Conservation (phyloP, 352 stramenopile species). For the Phytophthora pinifolia region DNA sequence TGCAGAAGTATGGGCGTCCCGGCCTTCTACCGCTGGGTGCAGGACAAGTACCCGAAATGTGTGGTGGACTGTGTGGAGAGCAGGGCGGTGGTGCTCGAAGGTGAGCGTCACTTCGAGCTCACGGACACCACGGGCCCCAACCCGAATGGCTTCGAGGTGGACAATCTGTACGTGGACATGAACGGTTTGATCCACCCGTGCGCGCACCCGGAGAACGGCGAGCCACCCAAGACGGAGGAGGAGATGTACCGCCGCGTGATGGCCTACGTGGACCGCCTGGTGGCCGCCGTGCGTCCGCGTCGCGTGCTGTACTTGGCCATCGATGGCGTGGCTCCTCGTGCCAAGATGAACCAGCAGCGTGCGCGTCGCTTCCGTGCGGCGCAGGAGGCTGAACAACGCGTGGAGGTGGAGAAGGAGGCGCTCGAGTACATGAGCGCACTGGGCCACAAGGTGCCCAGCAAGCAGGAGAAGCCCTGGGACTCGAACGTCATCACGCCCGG, state of each 20-base stretch:
- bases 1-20: conserved; percentile 94
- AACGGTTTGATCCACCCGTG: conserved; percentile 99
- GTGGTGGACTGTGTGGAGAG: conserved; percentile 90
- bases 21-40: conserved; percentile 99
- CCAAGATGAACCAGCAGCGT: conserved; percentile 99
- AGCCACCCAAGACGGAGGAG: conserved; percentile 93
- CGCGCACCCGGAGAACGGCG: conserved; percentile 94
- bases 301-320: conserved; percentile 98
- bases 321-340: conserved; percentile 97
- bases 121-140: conserved; percentile 86
- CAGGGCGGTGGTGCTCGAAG: conserved; percentile 74
- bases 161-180: conserved; percentile 99
- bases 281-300: conserved; percentile 93
- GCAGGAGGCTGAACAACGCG: conserved; percentile 94
- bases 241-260: conserved; percentile 98
- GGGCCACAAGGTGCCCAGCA: conserved; percentile 76
- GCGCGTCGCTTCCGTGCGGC: conserved; percentile 95
- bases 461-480: conserved; percentile 93
- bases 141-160: conserved; percentile 94
- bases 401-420: conserved; percentile 93
- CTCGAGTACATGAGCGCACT: conserved; percentile 92
- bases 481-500: conserved; percentile 99
- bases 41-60: conserved; percentile 99
- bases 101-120: conserved; percentile 80
- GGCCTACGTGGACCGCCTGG: conserved; percentile 96